Evolutionary conservation across 164 flowering plant genomes (phyloP), one percentile per base, ranked within the genome.

Genomic region (Vitis riparia): DNA sequence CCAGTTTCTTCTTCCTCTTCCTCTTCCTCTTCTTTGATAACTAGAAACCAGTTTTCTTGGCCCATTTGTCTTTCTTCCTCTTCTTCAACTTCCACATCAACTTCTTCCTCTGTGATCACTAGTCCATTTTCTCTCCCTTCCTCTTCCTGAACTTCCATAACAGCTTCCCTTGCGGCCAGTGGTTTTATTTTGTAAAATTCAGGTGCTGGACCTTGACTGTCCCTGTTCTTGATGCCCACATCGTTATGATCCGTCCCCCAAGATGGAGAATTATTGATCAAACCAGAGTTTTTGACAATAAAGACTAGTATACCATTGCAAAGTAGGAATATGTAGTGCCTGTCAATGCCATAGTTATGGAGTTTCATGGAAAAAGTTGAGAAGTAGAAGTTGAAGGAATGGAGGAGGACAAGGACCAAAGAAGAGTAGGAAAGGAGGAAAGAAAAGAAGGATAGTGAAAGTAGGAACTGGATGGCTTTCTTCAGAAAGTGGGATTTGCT

Each of bases 241-340:
- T 52, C 69, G 30, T 62, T 11, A 61, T 14, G 16, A 60, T 72
- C 53, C 23, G 58, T 16, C 29, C 47, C 49, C 11, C 44, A 37
- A 37, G 23, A 6, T n/a, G 47, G 62, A 12, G 56, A 68, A 62
- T 71, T 63, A 7, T 52, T 15, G 23, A 70, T 59, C 12, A 76
- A 66, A 48, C 81, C 73, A 1, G 86, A 84, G 68, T 65, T 79
- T 68, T 55, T 71, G 49, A 76, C 77, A 11, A 89, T 67, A 60
- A 89, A 56, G 27, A 70, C 85, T 11, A 89, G 77, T 68, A 89
- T 82, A 8, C 84, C 88, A 75, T 86, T 86, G 73, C 82, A 87
- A 9, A 89, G 65, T 12, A 87, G 81, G 82, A 89, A 89, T 74
- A 87, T 68, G 73, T 79, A 85, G 66, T 78, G 86, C 79, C 86